Conservation (phyloP, 2,329 filamentous ascomycete species). For the Furcasterigmium sp. region DNA sequence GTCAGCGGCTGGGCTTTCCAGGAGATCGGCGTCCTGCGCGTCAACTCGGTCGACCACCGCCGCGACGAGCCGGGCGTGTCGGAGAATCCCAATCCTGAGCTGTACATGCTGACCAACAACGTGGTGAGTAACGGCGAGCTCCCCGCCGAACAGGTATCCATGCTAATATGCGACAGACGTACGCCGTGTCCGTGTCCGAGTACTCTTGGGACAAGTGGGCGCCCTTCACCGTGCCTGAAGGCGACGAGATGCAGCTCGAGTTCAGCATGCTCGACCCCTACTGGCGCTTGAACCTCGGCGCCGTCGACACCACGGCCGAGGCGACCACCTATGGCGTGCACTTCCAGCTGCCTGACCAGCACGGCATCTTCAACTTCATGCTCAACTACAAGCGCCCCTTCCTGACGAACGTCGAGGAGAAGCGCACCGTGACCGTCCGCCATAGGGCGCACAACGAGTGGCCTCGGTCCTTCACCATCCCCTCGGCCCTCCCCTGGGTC, state of each 20-base stretch:
- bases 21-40: constrained; percentile 83
- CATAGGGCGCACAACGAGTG: constrained; percentile 98
- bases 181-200: constrained; percentile 84
- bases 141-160: background rate
- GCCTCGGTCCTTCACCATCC: constrained; percentile 85
- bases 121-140: constrained; percentile 67
- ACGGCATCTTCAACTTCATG: constrained; percentile 98
- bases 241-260: constrained; percentile 83
- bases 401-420: constrained; percentile 84
- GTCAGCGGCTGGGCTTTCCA: constrained; percentile 95
- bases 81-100: constrained; percentile 69
- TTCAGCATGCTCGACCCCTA: constrained; percentile 99
- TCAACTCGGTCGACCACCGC: constrained; percentile 78
- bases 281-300: constrained; percentile 73
- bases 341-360: constrained; percentile 89
- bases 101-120: constrained; percentile 95
- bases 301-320: constrained; percentile 53
- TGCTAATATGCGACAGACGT: constrained; percentile 50
- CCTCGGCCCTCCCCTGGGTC: constrained; percentile 92
- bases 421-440: constrained; percentile 87
- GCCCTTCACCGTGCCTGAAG: constrained; percentile 65
- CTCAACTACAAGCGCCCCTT: constrained; percentile 97
- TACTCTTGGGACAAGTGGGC: constrained; percentile 69
- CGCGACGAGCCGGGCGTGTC: constrained; percentile 48
- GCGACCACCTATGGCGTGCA: constrained; percentile 67